Conservation (phyloP, 2,329 filamentous ascomycete genomes). For the Diaporthe vaccinii region DNA sequence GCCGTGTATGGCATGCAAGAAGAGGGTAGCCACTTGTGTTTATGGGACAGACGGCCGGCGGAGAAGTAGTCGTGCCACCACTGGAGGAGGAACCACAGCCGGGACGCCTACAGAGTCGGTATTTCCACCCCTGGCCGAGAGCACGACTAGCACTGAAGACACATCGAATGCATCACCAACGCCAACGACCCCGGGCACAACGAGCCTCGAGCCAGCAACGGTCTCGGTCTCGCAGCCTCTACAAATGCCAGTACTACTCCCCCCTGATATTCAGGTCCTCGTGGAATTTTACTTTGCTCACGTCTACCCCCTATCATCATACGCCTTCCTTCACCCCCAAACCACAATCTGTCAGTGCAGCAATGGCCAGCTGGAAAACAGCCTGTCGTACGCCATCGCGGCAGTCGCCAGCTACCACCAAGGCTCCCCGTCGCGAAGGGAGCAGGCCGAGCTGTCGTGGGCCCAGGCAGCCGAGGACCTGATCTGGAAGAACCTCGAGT, state of each 20-base stretch:
- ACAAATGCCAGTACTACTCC: not conserved
- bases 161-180: conserved; percentile 35
- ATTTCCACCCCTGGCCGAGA: conserved; percentile 14
- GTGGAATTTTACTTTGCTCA: conserved; percentile 40
- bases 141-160: conserved; percentile 29
- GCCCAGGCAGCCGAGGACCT: conserved; percentile 35
- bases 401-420: conserved; percentile 39
- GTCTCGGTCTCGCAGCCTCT: not conserved
- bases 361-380: conserved; percentile 35
- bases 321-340: conserved; percentile 39
- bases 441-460: conserved; percentile 32
- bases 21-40: conserved; percentile 34
- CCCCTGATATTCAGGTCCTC: conserved; percentile 31
- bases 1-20: conserved; percentile 40
- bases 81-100: conserved; percentile 12
- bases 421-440: conserved; percentile 14
- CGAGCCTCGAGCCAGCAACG: conserved; percentile 15
- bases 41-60: conserved; percentile 34
- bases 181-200: conserved; percentile 33
- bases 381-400: conserved; percentile 34
- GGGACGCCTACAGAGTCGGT: conserved; percentile 37
- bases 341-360: conserved; percentile 38
- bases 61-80: conserved; percentile 22
- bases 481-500: conserved; percentile 45
- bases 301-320: conserved; percentile 39